Evolutionary conservation across 2,329 filamentous ascomycete species (phyloP).

Genomic region (Colletotrichum lentis): DNA sequence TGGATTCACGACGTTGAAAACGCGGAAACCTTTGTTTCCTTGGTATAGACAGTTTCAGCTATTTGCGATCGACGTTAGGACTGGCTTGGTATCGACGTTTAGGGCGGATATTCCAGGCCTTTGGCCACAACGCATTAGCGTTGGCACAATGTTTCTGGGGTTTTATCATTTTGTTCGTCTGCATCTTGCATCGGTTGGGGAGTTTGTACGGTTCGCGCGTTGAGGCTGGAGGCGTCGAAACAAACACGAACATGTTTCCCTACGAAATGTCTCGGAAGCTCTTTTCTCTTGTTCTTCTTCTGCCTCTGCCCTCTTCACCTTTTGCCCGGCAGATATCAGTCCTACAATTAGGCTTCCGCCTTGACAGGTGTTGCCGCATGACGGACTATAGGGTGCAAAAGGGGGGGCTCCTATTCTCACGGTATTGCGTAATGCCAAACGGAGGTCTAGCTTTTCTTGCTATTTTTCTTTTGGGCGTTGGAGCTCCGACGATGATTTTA

Average conservation of each 20-base stretch:
- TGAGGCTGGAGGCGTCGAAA: constrained; percentile 25
- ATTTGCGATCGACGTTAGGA: constrained; percentile 1
- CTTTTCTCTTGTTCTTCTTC: background rate
- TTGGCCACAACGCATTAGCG: constrained; percentile 14
- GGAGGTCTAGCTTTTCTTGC: background rate
- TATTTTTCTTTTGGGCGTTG: background rate
- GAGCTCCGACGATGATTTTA: constrained; percentile 3
- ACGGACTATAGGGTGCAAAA: background rate
- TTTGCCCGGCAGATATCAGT: background rate
- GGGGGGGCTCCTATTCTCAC: background rate
- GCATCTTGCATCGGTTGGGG: constrained; percentile 34
- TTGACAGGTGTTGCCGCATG: background rate
- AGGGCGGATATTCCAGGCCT: constrained; percentile 1
- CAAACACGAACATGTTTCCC: constrained; percentile 5
- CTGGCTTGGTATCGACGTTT: background rate
- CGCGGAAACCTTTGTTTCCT: constrained; percentile 3
- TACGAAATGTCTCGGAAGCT: background rate
- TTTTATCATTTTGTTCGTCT: constrained; percentile 9
- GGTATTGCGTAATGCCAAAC: constrained; percentile 5
- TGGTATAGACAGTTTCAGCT: constrained; percentile 20
- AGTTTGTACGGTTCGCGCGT: constrained; percentile 24
- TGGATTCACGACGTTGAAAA: background rate
- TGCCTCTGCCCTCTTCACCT: background rate
- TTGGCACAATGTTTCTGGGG: constrained; percentile 16
- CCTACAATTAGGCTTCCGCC: background rate